These are phyloP conservation scores for Saccharata proteae DNA, from an alignment of 2,329 filamentous ascomycete species.

Conservation along the genomic window DNA sequence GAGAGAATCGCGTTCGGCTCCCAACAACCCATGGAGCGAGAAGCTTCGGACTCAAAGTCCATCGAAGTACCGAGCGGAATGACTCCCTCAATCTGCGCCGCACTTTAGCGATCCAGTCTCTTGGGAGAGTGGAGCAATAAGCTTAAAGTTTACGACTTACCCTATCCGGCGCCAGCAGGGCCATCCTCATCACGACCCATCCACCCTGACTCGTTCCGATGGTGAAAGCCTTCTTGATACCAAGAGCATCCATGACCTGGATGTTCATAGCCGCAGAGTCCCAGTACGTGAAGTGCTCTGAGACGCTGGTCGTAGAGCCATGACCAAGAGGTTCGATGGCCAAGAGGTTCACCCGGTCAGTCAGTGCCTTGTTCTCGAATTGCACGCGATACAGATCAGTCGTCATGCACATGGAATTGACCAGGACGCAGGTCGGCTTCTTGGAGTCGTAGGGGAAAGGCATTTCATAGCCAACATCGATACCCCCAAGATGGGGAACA, in stretches of 20 bases:
- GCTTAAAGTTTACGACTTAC: slow-evolving; percentile 17
- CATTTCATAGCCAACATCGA: not conserved
- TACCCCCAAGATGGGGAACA: not conserved
- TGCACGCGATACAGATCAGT: too few species aligned
- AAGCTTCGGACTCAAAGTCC: slow-evolving; percentile 36
- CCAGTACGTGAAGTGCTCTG: slow-evolving; percentile 42
- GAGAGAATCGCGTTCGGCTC: slow-evolving; percentile 25
- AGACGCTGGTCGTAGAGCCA: slow-evolving; percentile 33
- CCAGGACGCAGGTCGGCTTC: slow-evolving; percentile 40
- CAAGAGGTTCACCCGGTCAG: slow-evolving; percentile 34
- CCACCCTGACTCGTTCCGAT: slow-evolving; percentile 42
- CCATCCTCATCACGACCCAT: slow-evolving; percentile 42
- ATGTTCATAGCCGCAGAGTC: slow-evolving; percentile 37
- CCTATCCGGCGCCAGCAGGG: slow-evolving; percentile 35
- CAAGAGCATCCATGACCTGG: slow-evolving; percentile 27
- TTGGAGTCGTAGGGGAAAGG: not conserved
- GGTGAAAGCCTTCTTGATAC: slow-evolving; percentile 32
- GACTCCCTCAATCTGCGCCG: slow-evolving; percentile 35
- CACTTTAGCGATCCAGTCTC: not conserved
- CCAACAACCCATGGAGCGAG: slow-evolving; percentile 37
- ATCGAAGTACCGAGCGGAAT: slow-evolving; percentile 41
- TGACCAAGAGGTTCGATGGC: slow-evolving; percentile 43
- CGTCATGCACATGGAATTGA: slow-evolving; percentile 42
- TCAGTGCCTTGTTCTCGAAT: slow-evolving; percentile 24
- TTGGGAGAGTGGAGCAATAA: not conserved